Conservation (phyloP, 495 filamentous ascomycete genomes). For the Penicillium arizonense region DNA sequence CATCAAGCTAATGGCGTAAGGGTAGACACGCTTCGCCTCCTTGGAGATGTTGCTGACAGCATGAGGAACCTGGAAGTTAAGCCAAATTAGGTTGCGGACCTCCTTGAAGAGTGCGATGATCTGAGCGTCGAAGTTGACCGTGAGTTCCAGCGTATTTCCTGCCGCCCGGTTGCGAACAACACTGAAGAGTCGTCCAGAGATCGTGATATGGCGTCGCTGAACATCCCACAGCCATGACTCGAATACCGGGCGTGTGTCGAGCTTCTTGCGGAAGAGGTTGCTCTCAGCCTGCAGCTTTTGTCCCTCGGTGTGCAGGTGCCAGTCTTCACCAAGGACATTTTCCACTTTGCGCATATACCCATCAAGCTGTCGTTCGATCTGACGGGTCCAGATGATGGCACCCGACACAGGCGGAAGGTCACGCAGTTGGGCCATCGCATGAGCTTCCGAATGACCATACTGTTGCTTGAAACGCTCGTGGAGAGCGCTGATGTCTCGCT, state of each 20-base stretch:
- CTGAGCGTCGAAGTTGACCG: constrained; percentile 94
- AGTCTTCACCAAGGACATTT: constrained; percentile 88
- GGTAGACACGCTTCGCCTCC: constrained; percentile 95
- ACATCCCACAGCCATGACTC: constrained; percentile 94
- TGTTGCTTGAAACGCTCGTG: constrained; percentile 98
- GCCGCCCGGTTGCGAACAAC: constrained; percentile 83
- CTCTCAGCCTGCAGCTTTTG: constrained; percentile 90
- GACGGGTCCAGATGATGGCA: constrained; percentile 93
- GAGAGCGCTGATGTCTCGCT: constrained; percentile 85
- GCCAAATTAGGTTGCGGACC: constrained; percentile 93
- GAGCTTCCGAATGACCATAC: constrained; percentile 95
- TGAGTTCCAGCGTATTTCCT: constrained; percentile 80
- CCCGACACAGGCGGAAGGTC: constrained; percentile 95
- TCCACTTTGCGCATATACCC: constrained; percentile 98
- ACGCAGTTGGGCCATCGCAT: constrained; percentile 94
- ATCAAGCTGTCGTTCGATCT: constrained; percentile 93
- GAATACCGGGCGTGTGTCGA: constrained; percentile 89
- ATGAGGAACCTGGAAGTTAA: constrained; percentile 89
- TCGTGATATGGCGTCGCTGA: constrained; percentile 78
- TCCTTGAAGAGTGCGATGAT: constrained; percentile 98
- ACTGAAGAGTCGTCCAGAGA: constrained; percentile 86
- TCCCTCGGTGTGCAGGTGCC: constrained; percentile 90
- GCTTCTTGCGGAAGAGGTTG: constrained; percentile 88
- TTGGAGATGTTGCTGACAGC: constrained; percentile 92
- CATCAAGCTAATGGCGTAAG: constrained; percentile 96